These are phyloP conservation scores for Termitomyces sp. DNA, from an alignment of 768 basidiomycete species.

Conservation along the genomic window DNA sequence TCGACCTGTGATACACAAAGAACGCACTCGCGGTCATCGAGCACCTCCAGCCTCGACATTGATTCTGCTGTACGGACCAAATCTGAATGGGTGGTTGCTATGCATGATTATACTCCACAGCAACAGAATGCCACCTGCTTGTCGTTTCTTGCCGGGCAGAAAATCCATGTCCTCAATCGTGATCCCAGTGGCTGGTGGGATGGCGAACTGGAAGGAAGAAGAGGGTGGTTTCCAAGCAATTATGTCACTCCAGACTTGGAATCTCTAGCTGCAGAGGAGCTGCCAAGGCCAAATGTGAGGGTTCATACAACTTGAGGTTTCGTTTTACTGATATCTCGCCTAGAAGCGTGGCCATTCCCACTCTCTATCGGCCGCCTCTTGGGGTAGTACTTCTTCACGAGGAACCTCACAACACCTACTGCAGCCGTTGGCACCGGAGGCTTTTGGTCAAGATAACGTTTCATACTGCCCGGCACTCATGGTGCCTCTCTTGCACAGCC, in stretches of 20 bases:
- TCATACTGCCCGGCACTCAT: conserved; percentile 76
- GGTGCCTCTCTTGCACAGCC: conserved; percentile 77
- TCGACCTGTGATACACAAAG: conserved; percentile 12
- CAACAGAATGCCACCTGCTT: conserved; percentile 75
- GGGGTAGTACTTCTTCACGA: conserved; percentile 40
- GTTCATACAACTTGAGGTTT: conserved; percentile 3
- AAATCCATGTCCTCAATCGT: conserved; percentile 85
- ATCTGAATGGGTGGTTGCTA: conserved; percentile 79
- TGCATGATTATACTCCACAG: conserved; percentile 84
- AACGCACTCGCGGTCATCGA: conserved; percentile 29
- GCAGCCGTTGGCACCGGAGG: conserved; percentile 38
- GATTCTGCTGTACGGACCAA: conserved; percentile 45
- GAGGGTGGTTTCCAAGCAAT: conserved; percentile 99
- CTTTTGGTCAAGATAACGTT: conserved; percentile 44
- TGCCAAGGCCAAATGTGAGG: conserved; percentile 40
- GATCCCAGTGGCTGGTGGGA: conserved; percentile 98
- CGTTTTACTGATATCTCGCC: conserved; percentile 1
- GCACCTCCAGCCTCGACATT: conserved; percentile 33
- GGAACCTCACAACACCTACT: conserved; percentile 31
- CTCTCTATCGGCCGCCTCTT: conserved; percentile 47
- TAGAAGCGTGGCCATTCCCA: conserved; percentile 40
- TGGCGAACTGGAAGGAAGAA: conserved; percentile 80
- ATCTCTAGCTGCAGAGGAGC: conserved; percentile 52
- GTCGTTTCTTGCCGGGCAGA: conserved; percentile 83
- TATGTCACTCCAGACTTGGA: conserved; percentile 73